phyloP scores from a whole-genome alignment of 2,329 filamentous ascomycete species.

The Fusarium fracticaudum region DNA sequence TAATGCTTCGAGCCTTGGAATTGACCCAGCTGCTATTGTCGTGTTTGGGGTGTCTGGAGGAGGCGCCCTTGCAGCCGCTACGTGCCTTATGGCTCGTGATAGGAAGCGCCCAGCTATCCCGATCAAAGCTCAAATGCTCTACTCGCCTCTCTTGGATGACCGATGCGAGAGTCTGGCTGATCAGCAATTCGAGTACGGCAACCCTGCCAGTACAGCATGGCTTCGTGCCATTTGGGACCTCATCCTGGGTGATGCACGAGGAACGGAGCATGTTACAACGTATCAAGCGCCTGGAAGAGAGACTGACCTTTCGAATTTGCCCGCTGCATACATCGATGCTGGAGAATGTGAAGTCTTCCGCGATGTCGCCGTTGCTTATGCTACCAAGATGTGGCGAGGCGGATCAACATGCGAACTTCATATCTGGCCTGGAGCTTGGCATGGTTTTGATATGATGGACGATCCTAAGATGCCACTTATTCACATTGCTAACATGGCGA shows the following conservation, averaged over 20 bases:
- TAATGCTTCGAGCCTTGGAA: not conserved
- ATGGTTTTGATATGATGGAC: constrained; percentile 7
- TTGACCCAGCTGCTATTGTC: not conserved
- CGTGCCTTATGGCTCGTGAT: constrained; percentile 8
- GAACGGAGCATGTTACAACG: not conserved
- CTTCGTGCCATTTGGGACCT: constrained; percentile 8
- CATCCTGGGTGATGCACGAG: not conserved
- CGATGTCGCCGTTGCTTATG: not conserved
- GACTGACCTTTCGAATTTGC: not conserved
- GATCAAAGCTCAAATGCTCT: constrained; percentile 7
- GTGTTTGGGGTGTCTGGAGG: constrained; percentile 7
- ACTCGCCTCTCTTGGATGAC: constrained; percentile 1
- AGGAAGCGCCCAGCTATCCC: not conserved
- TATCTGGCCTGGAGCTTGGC: constrained; percentile 6
- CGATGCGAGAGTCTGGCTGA: constrained; percentile 4
- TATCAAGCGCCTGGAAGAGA: constrained; percentile 1
- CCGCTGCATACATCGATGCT: not conserved
- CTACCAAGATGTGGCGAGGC: not conserved
- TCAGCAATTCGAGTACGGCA: constrained; percentile 3
- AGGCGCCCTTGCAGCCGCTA: not conserved
- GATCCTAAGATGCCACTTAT: not conserved
- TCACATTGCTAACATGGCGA: not conserved
- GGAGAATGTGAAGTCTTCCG: constrained; percentile 8
- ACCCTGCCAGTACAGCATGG: not conserved
- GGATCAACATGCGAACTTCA: constrained; percentile 6